phyloP scores from a whole-genome alignment of 2,329 filamentous ascomycete species.

The Fusarium piperis region DNA sequence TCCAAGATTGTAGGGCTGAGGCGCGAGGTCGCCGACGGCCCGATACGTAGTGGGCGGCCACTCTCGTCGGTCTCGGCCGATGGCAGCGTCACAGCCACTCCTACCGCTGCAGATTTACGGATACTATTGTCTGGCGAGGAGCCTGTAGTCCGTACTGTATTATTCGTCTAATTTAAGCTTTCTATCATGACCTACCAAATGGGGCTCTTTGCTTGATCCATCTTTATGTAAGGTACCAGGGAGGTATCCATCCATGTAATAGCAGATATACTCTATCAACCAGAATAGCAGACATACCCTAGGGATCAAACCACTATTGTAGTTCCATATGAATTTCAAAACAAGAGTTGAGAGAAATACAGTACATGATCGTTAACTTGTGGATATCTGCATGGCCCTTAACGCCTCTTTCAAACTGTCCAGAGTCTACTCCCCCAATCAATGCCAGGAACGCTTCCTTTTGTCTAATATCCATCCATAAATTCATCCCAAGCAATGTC shows the following conservation, averaged over 20 bases:
- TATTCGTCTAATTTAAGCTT: neutral
- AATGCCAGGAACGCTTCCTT: neutral
- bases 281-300: neutral
- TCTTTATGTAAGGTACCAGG: neutral
- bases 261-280: neutral
- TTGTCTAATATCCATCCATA: slow-evolving; percentile 18
- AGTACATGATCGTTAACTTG: neutral
- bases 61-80: neutral
- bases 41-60: neutral
- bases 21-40: slow-evolving; percentile 17
- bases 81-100: neutral
- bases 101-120: neutral
- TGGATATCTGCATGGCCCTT: neutral
- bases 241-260: neutral
- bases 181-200: neutral
- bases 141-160: neutral
- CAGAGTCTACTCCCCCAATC: neutral
- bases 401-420: neutral
- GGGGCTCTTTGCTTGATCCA: neutral
- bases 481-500: neutral
- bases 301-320: neutral
- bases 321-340: neutral
- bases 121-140: neutral
- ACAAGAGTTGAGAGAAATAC: neutral
- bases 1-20: neutral